These are phyloP conservation scores for Odontarrhena argentea DNA, from an alignment of 345 rosid genomes.

Conservation along the genomic window DNA sequence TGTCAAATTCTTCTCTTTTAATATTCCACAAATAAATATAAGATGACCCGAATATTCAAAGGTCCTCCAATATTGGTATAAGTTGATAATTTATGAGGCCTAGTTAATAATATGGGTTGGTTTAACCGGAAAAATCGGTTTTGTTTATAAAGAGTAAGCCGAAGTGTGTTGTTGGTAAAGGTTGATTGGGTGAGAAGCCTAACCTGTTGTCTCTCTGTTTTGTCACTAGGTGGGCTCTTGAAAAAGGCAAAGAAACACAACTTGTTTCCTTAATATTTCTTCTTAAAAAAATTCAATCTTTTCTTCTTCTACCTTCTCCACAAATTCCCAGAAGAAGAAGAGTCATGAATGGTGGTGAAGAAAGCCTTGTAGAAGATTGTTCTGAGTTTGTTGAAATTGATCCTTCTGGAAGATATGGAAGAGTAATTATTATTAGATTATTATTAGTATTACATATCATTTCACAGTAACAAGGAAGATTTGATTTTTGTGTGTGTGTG, in stretches of 20 bases:
- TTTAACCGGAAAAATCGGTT: constrained; percentile 5
- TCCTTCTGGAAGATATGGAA: constrained; percentile 99
- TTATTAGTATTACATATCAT: no score
- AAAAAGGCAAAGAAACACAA: constrained; percentile 8
- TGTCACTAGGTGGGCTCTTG: constrained; percentile 39
- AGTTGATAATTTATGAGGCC: not conserved
- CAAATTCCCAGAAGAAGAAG: constrained; percentile 23
- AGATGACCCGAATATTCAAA: not conserved
- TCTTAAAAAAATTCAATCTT: constrained; percentile 10
- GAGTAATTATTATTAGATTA: constrained; percentile 42
- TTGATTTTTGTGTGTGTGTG: no score
- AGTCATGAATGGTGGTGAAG: constrained; percentile 38
- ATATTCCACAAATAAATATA: constrained; percentile 5
- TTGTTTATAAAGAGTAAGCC: constrained; percentile 10
- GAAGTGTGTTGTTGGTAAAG: constrained; percentile 34
- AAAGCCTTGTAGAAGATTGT: constrained; percentile 39
- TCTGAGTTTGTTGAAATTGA: constrained; percentile 86
- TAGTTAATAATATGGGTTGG: not conserved
- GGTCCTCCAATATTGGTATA: not conserved
- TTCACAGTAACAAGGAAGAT: no score
- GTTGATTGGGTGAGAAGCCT: constrained; percentile 44
- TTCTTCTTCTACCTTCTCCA: constrained; percentile 36
- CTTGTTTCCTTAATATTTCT: constrained; percentile 36
- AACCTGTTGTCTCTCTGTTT: constrained; percentile 35
- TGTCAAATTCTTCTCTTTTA: constrained; percentile 11